Base-by-base conservation (phyloP, 1,139 yeast genomes). In the Candida mesenterica region DNA sequence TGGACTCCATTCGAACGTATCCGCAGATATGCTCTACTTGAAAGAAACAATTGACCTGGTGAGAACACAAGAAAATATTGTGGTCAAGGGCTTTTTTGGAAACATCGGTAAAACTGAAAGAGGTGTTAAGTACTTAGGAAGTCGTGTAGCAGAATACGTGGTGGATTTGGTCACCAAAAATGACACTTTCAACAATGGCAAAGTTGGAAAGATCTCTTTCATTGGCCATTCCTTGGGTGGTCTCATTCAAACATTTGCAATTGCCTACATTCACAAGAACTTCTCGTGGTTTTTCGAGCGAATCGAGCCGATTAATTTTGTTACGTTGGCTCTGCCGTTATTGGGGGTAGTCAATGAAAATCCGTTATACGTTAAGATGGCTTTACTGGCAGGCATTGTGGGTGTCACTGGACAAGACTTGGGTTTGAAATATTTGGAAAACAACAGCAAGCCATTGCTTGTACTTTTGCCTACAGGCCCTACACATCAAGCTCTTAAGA, bases 171-270 rank as follows among this genome's bases (percentile, higher is more conserved):
- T 85, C 1, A 56, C 60, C 4, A 61, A 62, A 26, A 68, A 72
- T 30, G 59, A 59, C 19, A 40, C 39, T 40, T 56, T 60, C 27
- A 59, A 57, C 31, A 35, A 61, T 47, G 46, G 43, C 4, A 62
- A 65, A 30, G 75, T 84, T 2, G 55, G 58, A 1, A 80, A 77
- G 48, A 80, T 92, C 3, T 89, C 97, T 1, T 90, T 92, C 49
- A 69, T 94, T 24, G 96, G 92, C 1, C 98, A 92, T 59, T 90
- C 97, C 0, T 64, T 92, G 22, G 98, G 98, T 22, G 98, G 98
- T 0, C 66, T 87, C 30, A 82, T 85, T 3, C 97, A 92, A 59
- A 79, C 94, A 0, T 92, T 88, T 66, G 94, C 97, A 1, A 75
- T 92, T 30, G 95, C 96, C 0, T 88, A 88, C 54, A 72, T 85